Evolutionary conservation across 1,139 yeast species (phyloP), one percentile per base, ranked within the genome.

Genomic region (Wickerhamomyces sp.): DNA sequence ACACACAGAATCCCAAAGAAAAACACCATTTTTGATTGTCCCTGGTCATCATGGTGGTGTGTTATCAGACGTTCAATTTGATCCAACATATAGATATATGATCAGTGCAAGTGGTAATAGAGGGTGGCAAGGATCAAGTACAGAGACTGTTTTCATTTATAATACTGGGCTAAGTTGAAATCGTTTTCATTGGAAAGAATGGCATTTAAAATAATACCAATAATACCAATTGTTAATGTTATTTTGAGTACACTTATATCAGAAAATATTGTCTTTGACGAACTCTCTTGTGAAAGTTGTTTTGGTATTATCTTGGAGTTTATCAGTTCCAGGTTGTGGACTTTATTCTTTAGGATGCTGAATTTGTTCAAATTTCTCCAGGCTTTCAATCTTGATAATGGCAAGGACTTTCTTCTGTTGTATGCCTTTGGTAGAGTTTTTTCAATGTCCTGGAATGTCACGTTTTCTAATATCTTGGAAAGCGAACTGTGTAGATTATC

Each of bases 41-140:
- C 82, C 84, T 0, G 83, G 84, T 3, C 82, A 76, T 52, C 84
- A 78, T 54, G 85, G 83, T 35, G 79, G 80, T 15, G 71, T 81
- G 63, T 60, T 82, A 63, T 64, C 96, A 69, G 74, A 78, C 37
- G 65, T 85, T 48, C 70, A 76, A 47, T 82, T 90, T 26, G 97
- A 90, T 58, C 92, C 89, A 31, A 84, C 92, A 2, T 89, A 95
- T 34, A 67, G 92, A 49, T 92, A 86, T 59, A 72, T 92, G 80
- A 76, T 90, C 13, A 83, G 96, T 56, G 82, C 97, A 1, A 85
- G 96, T 61, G 98, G 98, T 7, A 87, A 85, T 51, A 74, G 97
- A 55, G 98, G 98, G 4, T 90, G 97, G 97, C 92, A 84, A 54
- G 86, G 95, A 3, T 65, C 69, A 26, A 75, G 81, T 31, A 84